These are phyloP conservation scores for Kazachstania sp. DNA, from an alignment of 1,139 yeast species.

Conservation along the genomic window DNA sequence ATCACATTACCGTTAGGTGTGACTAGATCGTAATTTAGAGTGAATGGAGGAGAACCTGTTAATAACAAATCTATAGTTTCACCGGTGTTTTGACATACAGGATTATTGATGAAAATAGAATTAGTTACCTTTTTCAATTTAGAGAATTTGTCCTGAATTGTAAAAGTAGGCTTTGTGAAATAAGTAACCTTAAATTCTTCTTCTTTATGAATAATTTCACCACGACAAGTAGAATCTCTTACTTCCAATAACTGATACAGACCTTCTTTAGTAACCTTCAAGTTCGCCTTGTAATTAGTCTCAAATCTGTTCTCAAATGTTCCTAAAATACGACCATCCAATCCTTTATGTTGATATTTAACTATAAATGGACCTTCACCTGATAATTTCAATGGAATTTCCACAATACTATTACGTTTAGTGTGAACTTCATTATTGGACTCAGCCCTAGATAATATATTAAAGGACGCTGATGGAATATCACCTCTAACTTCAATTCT, in stretches of 20 bases:
- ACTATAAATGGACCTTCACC: slow-evolving; percentile 48
- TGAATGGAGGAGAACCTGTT: slow-evolving; percentile 65
- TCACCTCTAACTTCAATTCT: slow-evolving; percentile 57
- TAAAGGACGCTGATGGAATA: slow-evolving; percentile 49
- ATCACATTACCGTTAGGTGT: slow-evolving; percentile 46
- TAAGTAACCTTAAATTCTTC: slow-evolving; percentile 39
- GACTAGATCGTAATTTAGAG: slow-evolving; percentile 55
- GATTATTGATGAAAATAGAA: slow-evolving; percentile 27
- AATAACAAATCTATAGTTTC: slow-evolving; percentile 43
- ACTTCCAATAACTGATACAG: slow-evolving; percentile 51
- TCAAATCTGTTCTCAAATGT: slow-evolving; percentile 26
- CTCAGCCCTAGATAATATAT: slow-evolving; percentile 28
- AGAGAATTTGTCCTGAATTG: slow-evolving; percentile 31
- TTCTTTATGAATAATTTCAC: slow-evolving; percentile 38
- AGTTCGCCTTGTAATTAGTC: slow-evolving; percentile 34
- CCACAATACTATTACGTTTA: slow-evolving; percentile 53
- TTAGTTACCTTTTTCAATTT: slow-evolving; percentile 20
- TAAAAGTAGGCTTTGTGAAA: slow-evolving; percentile 49
- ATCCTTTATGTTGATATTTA: slow-evolving; percentile 33
- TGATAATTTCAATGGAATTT: slow-evolving; percentile 49
- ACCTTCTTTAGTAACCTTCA: slow-evolving; percentile 51
- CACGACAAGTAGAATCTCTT: slow-evolving; percentile 61
- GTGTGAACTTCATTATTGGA: slow-evolving; percentile 34
- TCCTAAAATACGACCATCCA: slow-evolving; percentile 27
- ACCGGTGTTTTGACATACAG: slow-evolving; percentile 43